phyloP scores from a whole-genome alignment of 2,329 filamentous ascomycete genomes.

The Colletotrichum lentis region DNA sequence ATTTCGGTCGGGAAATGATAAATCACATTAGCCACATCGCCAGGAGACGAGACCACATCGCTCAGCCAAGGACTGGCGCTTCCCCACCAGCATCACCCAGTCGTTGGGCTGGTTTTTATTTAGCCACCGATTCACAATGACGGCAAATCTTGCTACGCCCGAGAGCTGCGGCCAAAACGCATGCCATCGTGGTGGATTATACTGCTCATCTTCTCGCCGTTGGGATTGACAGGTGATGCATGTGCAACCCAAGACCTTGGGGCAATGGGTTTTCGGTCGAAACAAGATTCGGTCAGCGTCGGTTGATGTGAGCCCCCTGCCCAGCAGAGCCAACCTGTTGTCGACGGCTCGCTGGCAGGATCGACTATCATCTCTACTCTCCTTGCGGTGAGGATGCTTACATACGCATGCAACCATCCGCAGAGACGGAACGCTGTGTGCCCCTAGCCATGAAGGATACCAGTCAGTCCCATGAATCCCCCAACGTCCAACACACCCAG shows the following conservation, averaged over 20 bases:
- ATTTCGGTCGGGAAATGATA: slow-evolving; percentile 9
- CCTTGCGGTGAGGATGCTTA: slow-evolving; percentile 31
- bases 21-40: slow-evolving; percentile 25
- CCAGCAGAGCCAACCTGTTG: not conserved
- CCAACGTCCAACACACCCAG: slow-evolving; percentile 3
- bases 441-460: not conserved
- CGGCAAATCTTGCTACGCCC: not conserved
- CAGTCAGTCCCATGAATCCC: slow-evolving; percentile 1
- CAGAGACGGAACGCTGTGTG: slow-evolving; percentile 3
- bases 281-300: not conserved
- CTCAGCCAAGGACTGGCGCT: not conserved
- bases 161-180: not conserved
- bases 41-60: slow-evolving; percentile 2
- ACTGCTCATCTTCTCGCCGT: too few relatives aligned
- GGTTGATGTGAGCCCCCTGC: not conserved
- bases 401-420: slow-evolving; percentile 20
- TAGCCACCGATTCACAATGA: not conserved
- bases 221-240: too few relatives aligned
- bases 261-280: too few relatives aligned
- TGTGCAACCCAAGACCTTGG: too few relatives aligned
- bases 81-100: slow-evolving; percentile 3
- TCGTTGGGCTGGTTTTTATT: slow-evolving; percentile 1
- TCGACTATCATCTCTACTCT: not conserved
- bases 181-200: too few relatives aligned
- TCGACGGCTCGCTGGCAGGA: not conserved